Evolutionary conservation across 495 filamentous ascomycete genomes (phyloP), one percentile per base, ranked within the genome.

Genomic region (Neurospora sp.): DNA sequence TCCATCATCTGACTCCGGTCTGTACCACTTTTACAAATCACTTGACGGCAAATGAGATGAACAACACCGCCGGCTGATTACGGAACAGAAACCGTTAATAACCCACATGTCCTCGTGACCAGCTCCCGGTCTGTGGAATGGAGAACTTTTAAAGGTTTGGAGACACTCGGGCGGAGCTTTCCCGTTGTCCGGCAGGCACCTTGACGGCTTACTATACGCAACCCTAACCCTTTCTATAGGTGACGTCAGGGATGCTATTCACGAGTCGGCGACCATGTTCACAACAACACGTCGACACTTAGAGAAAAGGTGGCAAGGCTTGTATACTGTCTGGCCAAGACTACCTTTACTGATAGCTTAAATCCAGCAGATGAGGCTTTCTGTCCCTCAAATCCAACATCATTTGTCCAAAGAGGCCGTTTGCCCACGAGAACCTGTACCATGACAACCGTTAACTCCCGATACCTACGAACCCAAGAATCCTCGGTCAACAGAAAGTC

Each of bases 361-460:
- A 77, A 39, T 69, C 72, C 37, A 81, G 77, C 68, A 89, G 48
- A 71, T 83, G 72, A 61, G 85, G 86, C 77, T 84, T 87, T 69
- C 85, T 80, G 46, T 82, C 77, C 59, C 84, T 81, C 42, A 89
- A 75, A 73, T 83, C 83, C 40, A 89, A 75, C 68, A 89, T 81
- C 83, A 86, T 86, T 76, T 88, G 86, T 2, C 86, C 87, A 74
- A 88, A 89, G 69, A 89, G 77, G 18, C 88, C 86, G 72, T 89
- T 89, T 27, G 87, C 85, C 87, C 87, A 88, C 0, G 87, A 88
- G 72, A 89, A 85, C 83, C 84, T 83, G 37, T n/a, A 16, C 48
- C 0, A 37, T 46, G n/a, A 41, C 18, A 39, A 40, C 40, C 53
- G 22, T 39, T 12, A 35, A 38, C 10, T n/a, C 38, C 46, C 42